Evolutionary conservation across 306 rosid species (phyloP).

Genomic region (Vicia sativa): DNA sequence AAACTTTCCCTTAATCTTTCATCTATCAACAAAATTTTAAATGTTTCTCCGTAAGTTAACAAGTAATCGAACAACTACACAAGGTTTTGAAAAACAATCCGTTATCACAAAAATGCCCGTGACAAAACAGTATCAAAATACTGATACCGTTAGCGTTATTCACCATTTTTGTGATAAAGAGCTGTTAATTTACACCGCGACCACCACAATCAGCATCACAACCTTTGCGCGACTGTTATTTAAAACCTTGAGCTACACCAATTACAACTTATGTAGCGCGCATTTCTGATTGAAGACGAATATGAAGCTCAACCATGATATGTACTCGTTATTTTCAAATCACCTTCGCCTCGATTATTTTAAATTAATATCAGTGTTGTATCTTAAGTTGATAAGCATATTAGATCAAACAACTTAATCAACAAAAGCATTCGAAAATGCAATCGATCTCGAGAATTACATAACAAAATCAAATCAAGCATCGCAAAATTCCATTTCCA

Average conservation of each 20-base stretch:
- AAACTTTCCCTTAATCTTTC: not conserved
- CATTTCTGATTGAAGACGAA: not conserved
- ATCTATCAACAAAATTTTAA: not conserved
- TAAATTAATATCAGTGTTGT: not conserved
- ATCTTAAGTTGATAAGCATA: not conserved
- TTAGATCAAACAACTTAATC: conserved; percentile 4
- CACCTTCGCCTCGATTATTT: not conserved
- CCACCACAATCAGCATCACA: no score
- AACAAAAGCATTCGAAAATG: no score
- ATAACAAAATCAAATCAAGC: conserved; percentile 34
- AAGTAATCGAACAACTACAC: conserved; percentile 8
- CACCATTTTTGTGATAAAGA: no score
- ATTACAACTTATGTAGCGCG: not conserved
- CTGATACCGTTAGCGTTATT: no score
- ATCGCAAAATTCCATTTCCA: not conserved
- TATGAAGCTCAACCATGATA: not conserved
- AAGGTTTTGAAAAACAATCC: not conserved
- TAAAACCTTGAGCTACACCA: not conserved
- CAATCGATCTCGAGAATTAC: conserved; percentile 12
- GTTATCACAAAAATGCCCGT: no score
- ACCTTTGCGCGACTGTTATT: no score
- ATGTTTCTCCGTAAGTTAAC: not conserved
- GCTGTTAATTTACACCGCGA: no score
- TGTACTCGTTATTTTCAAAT: not conserved
- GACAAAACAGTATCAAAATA: no score